Evolutionary conservation across 2,329 filamentous ascomycete genomes (phyloP).

Genomic region (Lachnellula suecica): DNA sequence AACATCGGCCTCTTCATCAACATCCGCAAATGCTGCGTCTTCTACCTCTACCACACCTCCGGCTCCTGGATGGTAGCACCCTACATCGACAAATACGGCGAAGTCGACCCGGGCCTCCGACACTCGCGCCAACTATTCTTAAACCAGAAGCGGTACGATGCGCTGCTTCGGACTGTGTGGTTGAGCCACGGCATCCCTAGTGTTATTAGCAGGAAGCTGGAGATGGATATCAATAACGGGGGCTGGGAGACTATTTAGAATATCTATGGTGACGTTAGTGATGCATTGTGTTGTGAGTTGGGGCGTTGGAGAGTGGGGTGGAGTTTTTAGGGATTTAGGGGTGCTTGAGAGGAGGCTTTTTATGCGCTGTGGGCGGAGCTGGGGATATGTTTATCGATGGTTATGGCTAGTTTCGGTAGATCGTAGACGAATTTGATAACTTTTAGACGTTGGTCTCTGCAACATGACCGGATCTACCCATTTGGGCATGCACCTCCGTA

Average conservation of each 20-base stretch:
- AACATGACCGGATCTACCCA: too few relatives aligned
- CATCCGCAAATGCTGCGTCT: conserved; percentile 90
- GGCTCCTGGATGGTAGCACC: conserved; percentile 86
- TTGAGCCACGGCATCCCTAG: conserved; percentile 84
- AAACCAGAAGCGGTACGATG: conserved; percentile 92
- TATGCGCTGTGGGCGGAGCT: too few relatives aligned
- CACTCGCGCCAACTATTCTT: conserved; percentile 87
- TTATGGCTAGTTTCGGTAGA: too few relatives aligned
- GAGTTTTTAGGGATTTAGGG: neutral
- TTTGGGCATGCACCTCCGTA: too few relatives aligned
- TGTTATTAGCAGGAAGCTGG: conserved; percentile 83
- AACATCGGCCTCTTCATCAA: conserved; percentile 95
- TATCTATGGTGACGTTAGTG: neutral
- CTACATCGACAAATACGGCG: conserved; percentile 94
- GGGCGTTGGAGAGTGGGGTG: neutral
- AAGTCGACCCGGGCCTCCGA: conserved; percentile 87
- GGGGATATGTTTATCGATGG: too few relatives aligned
- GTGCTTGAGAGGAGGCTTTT: too few relatives aligned
- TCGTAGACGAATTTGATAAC: too few relatives aligned
- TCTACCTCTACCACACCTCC: conserved; percentile 79
- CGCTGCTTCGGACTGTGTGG: conserved; percentile 82
- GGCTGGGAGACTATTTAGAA: conserved; percentile 82
- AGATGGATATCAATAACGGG: conserved; percentile 94
- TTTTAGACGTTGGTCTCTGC: too few relatives aligned
- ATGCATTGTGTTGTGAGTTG: neutral